Evolutionary conservation across 257 asterid genomes (phyloP).

Genomic region (Solanum clarkiae): DNA sequence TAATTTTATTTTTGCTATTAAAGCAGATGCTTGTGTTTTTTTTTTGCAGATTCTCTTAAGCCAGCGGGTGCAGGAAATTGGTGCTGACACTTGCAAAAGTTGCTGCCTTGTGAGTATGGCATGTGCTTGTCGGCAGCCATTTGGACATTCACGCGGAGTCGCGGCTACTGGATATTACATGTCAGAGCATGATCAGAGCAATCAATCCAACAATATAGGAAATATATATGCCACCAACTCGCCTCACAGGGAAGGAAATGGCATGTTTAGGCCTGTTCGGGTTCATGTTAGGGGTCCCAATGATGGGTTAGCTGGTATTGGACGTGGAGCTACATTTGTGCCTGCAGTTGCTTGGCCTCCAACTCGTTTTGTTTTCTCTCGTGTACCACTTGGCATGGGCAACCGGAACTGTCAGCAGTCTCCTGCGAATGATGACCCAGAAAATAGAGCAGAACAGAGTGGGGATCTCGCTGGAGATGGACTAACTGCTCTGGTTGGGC

Average conservation of each 20-base stretch:
- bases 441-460: constrained; percentile 54
- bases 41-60: constrained; percentile 70
- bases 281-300: constrained; percentile 70
- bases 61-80: constrained; percentile 88
- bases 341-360: constrained; percentile 91
- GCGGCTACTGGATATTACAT: constrained; percentile 51
- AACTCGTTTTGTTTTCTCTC: constrained; percentile 94
- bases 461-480: constrained; percentile 87
- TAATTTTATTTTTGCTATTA: background rate
- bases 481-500: constrained; percentile 93
- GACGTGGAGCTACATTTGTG: constrained; percentile 75
- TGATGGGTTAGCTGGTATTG: constrained; percentile 96
- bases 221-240: constrained; percentile 59
- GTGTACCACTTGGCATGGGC: constrained; percentile 93
- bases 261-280: constrained; percentile 72
- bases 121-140: constrained; percentile 77
- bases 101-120: constrained; percentile 62
- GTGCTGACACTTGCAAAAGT: constrained; percentile 73
- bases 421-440: constrained; percentile 67
- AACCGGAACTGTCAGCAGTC: constrained; percentile 64
- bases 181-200: constrained; percentile 59
- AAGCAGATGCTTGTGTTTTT: constrained; percentile 7
- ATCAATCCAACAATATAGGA: constrained; percentile 45
- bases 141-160: constrained; percentile 51
- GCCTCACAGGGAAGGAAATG: constrained; percentile 69